Evolutionary conservation across 148 eudicot species (phyloP).

Genomic region (Talinum fruticosum): DNA sequence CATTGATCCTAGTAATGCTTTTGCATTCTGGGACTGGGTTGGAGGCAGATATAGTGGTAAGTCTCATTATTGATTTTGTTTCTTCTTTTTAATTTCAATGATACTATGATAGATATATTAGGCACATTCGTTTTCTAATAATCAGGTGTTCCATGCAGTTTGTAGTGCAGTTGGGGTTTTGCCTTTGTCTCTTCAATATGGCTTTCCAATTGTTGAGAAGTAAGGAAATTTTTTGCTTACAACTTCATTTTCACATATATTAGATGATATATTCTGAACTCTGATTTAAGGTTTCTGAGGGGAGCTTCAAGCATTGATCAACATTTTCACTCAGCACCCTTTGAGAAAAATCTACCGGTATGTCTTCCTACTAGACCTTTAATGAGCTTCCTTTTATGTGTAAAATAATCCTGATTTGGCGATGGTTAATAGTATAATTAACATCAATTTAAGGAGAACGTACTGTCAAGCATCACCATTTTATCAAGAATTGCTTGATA

Average conservation of each 20-base stretch:
- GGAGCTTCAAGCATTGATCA: constrained; percentile 97
- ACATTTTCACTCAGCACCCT: constrained; percentile 73
- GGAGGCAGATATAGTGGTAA: constrained; percentile 99
- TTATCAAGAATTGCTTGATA: background rate
- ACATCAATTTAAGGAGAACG: constrained; percentile 1
- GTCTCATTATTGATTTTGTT: constrained; percentile 17
- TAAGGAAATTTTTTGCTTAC: constrained; percentile 28
- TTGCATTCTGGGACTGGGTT: constrained; percentile 99
- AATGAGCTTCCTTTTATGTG: constrained; percentile 9
- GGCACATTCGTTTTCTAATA: background rate
- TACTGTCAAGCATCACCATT: background rate
- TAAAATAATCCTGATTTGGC: background rate
- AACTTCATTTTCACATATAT: constrained; percentile 6
- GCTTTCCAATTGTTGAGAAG: constrained; percentile 84
- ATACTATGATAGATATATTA: background rate
- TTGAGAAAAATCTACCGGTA: constrained; percentile 85
- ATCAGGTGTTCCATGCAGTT: constrained; percentile 49
- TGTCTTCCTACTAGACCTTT: constrained; percentile 11
- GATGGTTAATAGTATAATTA: background rate
- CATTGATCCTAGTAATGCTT: constrained; percentile 95
- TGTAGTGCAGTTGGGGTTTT: constrained; percentile 98
- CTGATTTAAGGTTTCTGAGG: constrained; percentile 60
- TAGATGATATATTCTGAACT: background rate
- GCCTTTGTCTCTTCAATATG: constrained; percentile 95
- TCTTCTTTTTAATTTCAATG: too few species aligned